Conservation (phyloP, 305 asterid species). For the Stenogyne calaminthoides region DNA sequence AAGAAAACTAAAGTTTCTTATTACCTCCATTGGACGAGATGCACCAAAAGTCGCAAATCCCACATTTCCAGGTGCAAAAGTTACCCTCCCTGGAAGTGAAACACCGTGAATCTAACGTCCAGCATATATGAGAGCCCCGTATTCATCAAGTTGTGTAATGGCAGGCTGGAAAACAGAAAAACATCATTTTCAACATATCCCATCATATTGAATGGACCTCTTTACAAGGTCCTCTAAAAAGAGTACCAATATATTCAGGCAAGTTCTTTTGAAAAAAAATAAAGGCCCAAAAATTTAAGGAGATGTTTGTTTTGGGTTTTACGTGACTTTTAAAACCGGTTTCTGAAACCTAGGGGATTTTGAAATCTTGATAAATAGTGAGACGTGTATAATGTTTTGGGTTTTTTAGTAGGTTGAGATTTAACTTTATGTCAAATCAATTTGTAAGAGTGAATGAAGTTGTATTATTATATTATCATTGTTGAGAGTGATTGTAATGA, state of each 20-base stretch:
- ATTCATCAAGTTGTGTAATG: constrained; percentile 80
- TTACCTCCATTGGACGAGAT: constrained; percentile 94
- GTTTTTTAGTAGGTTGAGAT: too few species aligned
- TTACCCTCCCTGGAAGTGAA: constrained; percentile 97
- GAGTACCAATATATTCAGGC: not conserved
- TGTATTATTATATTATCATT: too few species aligned
- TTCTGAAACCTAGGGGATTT: too few species aligned
- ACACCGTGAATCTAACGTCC: constrained; percentile 93
- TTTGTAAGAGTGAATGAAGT: too few species aligned
- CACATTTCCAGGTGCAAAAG: constrained; percentile 98
- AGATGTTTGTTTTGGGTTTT: too few species aligned
- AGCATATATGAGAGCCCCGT: constrained; percentile 78
- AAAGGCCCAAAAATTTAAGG: too few species aligned
- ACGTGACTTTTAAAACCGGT: too few species aligned
- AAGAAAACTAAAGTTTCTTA: constrained; percentile 15
- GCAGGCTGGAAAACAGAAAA: constrained; percentile 59
- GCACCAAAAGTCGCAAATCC: constrained; percentile 95
- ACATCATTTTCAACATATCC: constrained; percentile 2
- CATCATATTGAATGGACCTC: not conserved
- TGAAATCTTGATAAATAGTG: too few species aligned
- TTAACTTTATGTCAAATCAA: too few species aligned
- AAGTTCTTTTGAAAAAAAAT: not conserved
- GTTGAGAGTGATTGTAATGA: too few species aligned
- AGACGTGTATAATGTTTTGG: too few species aligned
- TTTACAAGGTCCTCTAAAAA: constrained; percentile 1